Percentiles rank a stretch among this genome's conserved stretches.
Evolutionary conservation across 768 basidiomycete species (phyloP).

Genomic region (Mycena galopus): DNA sequence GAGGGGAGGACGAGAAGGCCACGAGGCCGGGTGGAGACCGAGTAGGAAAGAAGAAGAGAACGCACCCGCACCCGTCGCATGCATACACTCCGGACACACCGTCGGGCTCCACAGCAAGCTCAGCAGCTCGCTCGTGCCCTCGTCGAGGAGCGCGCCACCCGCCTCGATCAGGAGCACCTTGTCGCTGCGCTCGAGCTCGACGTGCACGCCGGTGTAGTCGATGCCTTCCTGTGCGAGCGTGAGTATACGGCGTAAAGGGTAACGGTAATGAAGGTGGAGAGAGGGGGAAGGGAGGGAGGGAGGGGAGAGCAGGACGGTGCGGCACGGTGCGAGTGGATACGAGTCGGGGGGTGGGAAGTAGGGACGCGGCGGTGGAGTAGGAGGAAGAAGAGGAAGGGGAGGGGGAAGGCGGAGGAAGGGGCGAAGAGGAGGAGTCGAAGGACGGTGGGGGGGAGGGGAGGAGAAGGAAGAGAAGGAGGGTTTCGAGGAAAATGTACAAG

Average conservation of each 20-base stretch:
- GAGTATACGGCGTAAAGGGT: no score
- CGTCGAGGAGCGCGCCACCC: slow-evolving; percentile 22
- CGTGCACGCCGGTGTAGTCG: slow-evolving; percentile 35
- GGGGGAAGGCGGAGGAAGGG: no score
- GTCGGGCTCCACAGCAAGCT: slow-evolving; percentile 34
- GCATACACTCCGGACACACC: slow-evolving; percentile 28
- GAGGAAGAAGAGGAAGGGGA: no score
- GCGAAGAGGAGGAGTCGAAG: no score
- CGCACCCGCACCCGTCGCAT: background rate
- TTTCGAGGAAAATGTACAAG: no score
- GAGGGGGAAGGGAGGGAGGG: background rate
- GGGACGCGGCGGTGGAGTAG: no score
- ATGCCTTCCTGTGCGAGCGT: slow-evolving; percentile 17
- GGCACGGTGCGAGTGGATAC: no score
- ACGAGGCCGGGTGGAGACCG: background rate
- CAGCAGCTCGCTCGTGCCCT: slow-evolving; percentile 29
- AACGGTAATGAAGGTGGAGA: background rate
- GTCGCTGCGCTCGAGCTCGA: slow-evolving; percentile 31
- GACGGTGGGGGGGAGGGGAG: no score
- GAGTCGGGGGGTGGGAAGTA: no score
- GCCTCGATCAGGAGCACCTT: slow-evolving; percentile 35
- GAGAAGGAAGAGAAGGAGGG: no score
- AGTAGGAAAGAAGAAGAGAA: background rate
- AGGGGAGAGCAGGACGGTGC: no score
- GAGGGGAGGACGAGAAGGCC: no score